Conservation (phyloP, 2,329 filamentous ascomycete species). For the Bipolaris bicolor region DNA sequence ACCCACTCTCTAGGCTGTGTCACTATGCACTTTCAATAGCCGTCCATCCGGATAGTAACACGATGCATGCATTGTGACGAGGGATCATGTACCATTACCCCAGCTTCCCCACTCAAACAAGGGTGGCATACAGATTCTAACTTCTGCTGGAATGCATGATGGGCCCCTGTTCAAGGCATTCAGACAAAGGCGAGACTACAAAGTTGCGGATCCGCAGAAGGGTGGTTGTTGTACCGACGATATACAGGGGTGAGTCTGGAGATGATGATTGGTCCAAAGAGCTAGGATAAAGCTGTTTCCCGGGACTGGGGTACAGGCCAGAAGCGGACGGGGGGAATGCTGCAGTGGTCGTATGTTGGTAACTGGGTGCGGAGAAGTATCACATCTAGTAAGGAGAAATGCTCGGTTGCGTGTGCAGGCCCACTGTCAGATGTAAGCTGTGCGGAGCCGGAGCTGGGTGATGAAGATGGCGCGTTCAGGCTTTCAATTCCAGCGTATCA, state of each 20-base stretch:
- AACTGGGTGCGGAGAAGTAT: constrained; percentile 35
- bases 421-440: constrained; percentile 23
- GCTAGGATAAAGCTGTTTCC: constrained; percentile 22
- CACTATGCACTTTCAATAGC: constrained; percentile 23
- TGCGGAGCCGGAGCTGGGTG: constrained; percentile 36
- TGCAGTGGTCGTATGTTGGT: constrained; percentile 23
- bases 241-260: constrained; percentile 15
- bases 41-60: constrained; percentile 22
- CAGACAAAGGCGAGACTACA: constrained; percentile 15
- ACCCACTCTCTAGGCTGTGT: constrained; percentile 29
- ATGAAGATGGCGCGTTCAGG: constrained; percentile 2
- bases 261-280: constrained; percentile 31
- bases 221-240: constrained; percentile 15
- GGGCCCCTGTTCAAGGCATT: constrained; percentile 15
- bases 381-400: constrained; percentile 20
- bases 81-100: constrained; percentile 28
- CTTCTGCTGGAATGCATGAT: constrained; percentile 16
- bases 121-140: constrained; percentile 17
- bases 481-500: constrained; percentile 17
- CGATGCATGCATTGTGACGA: constrained; percentile 32
- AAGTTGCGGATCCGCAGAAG: constrained; percentile 43
- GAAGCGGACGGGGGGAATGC: constrained; percentile 27
- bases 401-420: constrained; percentile 21
- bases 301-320: constrained; percentile 27
- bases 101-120: constrained; percentile 16